Evolutionary conservation across 192 early-diverging fungal species (phyloP).

Genomic region (Mortierella claussenii): DNA sequence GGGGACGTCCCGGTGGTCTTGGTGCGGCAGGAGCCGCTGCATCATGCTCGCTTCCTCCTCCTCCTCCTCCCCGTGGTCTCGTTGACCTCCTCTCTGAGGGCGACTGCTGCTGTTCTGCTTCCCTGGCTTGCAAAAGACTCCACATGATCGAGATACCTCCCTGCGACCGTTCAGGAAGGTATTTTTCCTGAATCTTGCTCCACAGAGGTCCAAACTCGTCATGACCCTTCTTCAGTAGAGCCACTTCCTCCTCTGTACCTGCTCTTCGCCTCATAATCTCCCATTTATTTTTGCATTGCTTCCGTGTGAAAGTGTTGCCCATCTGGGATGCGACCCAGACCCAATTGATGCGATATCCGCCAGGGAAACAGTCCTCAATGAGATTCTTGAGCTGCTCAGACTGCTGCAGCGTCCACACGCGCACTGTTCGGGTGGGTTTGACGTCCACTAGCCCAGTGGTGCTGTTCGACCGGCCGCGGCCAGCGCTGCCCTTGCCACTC

Average conservation of each 20-base stretch:
- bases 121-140: constrained; percentile 34
- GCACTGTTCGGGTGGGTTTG: constrained; percentile 44
- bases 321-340: constrained; percentile 53
- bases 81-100: background rate
- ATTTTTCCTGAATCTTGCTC: constrained; percentile 52
- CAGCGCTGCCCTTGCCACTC: constrained; percentile 5
- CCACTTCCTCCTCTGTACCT: constrained; percentile 41
- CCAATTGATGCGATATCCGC: constrained; percentile 51
- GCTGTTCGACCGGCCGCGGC: background rate
- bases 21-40: background rate
- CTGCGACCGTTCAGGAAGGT: constrained; percentile 43
- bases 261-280: constrained; percentile 51
- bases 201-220: constrained; percentile 43
- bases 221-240: constrained; percentile 21
- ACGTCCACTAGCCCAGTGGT: background rate
- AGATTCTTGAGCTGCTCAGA: constrained; percentile 49
- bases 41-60: background rate
- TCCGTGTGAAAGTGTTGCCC: constrained; percentile 50
- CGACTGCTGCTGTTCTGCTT: constrained; percentile 25
- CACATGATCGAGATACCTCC: constrained; percentile 52
- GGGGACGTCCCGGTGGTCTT: background rate
- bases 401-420: constrained; percentile 43
- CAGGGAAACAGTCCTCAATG: constrained; percentile 51
- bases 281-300: constrained; percentile 55
- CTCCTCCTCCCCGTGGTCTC: no score